Conservation (phyloP, 164 flowering plant species). For the Vitis riparia region DNA sequence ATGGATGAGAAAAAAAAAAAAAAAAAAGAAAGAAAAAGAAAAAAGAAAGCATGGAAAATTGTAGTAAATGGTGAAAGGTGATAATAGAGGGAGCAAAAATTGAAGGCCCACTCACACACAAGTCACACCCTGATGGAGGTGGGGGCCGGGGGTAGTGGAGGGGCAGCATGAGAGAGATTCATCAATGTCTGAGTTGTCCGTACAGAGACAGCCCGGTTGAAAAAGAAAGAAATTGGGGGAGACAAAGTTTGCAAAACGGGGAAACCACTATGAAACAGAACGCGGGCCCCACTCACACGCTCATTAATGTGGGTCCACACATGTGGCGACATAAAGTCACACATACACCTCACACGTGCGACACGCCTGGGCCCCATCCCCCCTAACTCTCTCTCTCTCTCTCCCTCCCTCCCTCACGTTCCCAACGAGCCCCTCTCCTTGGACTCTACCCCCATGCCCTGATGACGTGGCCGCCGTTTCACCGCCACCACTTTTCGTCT, state of each 20-base stretch:
- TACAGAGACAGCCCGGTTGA: conserved; percentile 6
- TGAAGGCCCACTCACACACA: too few relatives aligned
- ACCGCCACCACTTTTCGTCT: background rate
- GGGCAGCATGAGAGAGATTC: too few relatives aligned
- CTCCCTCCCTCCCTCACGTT: background rate
- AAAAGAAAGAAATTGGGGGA: conserved; percentile 1
- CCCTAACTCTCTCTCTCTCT: too few relatives aligned
- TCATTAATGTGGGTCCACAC: background rate
- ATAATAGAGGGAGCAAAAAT: too few relatives aligned
- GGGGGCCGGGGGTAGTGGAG: too few relatives aligned
- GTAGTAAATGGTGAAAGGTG: too few relatives aligned
- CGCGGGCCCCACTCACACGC: conserved; percentile 17
- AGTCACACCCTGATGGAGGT: too few relatives aligned
- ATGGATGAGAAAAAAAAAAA: too few relatives aligned
- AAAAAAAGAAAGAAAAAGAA: too few relatives aligned
- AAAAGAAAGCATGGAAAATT: too few relatives aligned
- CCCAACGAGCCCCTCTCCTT: conserved; percentile 1
- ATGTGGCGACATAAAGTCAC: background rate
- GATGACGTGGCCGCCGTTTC: conserved; percentile 1
- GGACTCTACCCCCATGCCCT: background rate
- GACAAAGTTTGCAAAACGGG: conserved; percentile 10
- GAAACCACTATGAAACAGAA: conserved; percentile 16
- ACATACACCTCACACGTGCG: conserved; percentile 8
- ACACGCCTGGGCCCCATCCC: conserved; percentile 5
- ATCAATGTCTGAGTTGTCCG: conserved; percentile 12